Evolutionary conservation across 2,329 filamentous ascomycete species (phyloP).

Genomic region (Arthroderma sp.): DNA sequence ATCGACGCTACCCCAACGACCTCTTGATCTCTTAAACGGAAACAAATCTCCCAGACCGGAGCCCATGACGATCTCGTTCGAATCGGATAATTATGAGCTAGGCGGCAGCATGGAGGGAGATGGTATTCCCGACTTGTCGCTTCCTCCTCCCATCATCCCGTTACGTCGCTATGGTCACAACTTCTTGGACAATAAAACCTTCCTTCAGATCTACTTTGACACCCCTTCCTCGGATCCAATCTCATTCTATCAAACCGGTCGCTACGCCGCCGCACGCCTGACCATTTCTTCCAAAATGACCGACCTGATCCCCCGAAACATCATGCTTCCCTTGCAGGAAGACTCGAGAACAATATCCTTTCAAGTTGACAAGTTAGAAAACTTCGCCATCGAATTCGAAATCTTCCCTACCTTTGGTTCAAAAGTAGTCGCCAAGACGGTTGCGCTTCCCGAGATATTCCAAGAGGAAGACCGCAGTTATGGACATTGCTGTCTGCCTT

Average conservation of each 20-base stretch:
- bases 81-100: no score
- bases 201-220: constrained; percentile 84
- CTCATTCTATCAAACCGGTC: constrained; percentile 91
- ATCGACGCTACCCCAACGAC: constrained; percentile 14
- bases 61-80: no score
- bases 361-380: constrained; percentile 85
- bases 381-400: constrained; percentile 91
- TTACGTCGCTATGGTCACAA: constrained; percentile 92
- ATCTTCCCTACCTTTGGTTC: constrained; percentile 96
- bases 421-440: constrained; percentile 91
- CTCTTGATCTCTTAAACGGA: constrained; percentile 24
- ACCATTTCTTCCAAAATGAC: constrained; percentile 95
- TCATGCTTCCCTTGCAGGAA: constrained; percentile 90
- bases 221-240: constrained; percentile 47
- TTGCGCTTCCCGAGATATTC: constrained; percentile 80
- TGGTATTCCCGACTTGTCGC: constrained; percentile 78
- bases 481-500: constrained; percentile 67
- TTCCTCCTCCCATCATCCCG: constrained; percentile 92
- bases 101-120: constrained; percentile 48
- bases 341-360: constrained; percentile 89
- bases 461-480: constrained; percentile 60
- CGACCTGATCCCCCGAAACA: constrained; percentile 89
- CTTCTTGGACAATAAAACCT: constrained; percentile 94
- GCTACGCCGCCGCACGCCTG: constrained; percentile 85
- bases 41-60: constrained; percentile 16